These are phyloP conservation scores for Exophiala xenobiotica DNA, from an alignment of 2,329 filamentous ascomycete species.

Conservation along the genomic window DNA sequence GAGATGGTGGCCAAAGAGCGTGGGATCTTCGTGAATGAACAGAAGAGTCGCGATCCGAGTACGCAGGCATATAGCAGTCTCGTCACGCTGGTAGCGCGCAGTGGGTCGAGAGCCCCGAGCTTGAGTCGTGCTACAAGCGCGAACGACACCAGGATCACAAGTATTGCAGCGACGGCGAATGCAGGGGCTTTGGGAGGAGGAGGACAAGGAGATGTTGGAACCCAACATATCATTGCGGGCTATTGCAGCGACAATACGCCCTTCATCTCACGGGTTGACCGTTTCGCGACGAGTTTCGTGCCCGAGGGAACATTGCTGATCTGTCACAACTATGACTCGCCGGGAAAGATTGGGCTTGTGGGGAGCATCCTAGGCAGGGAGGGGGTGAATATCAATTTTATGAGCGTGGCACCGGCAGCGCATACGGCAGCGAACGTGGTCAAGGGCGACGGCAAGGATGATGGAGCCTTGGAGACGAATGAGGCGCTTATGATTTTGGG, in stretches of 20 bases:
- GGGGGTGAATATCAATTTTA: conserved; percentile 75
- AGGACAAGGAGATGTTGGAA: conserved; percentile 1
- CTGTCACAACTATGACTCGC: conserved; percentile 76
- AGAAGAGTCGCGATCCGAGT: conserved; percentile 60
- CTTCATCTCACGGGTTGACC: conserved; percentile 70
- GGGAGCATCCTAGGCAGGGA: conserved; percentile 68
- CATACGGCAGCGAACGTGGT: too few species aligned
- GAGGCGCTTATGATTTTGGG: conserved; percentile 83
- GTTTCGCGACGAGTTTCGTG: conserved; percentile 71
- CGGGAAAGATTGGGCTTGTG: conserved; percentile 79
- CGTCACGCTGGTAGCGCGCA: conserved; percentile 64
- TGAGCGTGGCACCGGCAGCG: conserved; percentile 63
- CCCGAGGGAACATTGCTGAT: conserved; percentile 74
- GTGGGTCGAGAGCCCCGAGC: conserved; percentile 40
- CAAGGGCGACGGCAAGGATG: conserved; percentile 23
- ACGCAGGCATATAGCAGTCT: conserved; percentile 68
- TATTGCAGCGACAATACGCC: conserved; percentile 39
- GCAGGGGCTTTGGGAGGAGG: neutral
- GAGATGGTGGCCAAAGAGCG: conserved; percentile 72
- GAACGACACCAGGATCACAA: conserved; percentile 18
- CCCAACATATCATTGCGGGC: conserved; percentile 53
- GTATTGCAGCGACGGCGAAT: neutral
- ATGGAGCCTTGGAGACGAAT: conserved; percentile 25
- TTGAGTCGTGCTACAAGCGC: conserved; percentile 33
- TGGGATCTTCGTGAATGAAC: conserved; percentile 75